Evolutionary conservation across 2,329 filamentous ascomycete genomes (phyloP), one percentile per base, ranked within the genome.

Genomic region (Apiospora rasikravindrae): DNA sequence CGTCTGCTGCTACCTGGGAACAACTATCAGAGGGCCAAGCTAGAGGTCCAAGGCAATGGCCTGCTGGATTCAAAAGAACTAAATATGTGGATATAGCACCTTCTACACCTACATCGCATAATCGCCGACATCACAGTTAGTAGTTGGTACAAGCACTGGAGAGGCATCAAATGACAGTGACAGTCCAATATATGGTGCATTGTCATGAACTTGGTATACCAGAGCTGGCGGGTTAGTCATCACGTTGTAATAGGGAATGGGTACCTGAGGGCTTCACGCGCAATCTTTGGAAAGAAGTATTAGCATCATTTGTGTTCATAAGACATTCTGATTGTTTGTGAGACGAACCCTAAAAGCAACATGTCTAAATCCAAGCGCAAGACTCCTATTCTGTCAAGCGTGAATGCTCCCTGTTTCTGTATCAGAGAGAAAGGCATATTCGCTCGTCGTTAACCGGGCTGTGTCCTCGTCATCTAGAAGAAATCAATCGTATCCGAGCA

Each of bases 311-410:
- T 78, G 67, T 71, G 68, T 74, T 74, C 75, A 67, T 61, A 40
- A 69, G 71, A 75, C 71, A 72, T 69, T 70, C 72, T 76, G 72
- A 75, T 76, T 77, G 72, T 71, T 61, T 75, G 80, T 81, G 80
- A 82, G 81, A 82, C 81, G 79, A 82, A 83, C 81, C 81, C 79
- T 78, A 77, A 64, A 69, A 49, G 51, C 13, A 71, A 40, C 57
- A 40, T 40, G n/a, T 64, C 57, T 64, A n/a, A 64, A 2, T 33
- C 33, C 33, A n/a, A 40, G 57, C 33, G 33, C 57, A 64, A 40
- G 57, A 64, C 57, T 64, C 33, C 57, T 14, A 40, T 64, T 10
- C 29, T n/a, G 33, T 64, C 29, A 40, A 33, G 22, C 33, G 57
- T 40, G 33, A 40, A 33, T 64, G 10, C 33, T 40, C 33, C 33